These are phyloP conservation scores for Spirogloea muscicola DNA, from an alignment of 139 green algal genomes.

Conservation along the genomic window DNA sequence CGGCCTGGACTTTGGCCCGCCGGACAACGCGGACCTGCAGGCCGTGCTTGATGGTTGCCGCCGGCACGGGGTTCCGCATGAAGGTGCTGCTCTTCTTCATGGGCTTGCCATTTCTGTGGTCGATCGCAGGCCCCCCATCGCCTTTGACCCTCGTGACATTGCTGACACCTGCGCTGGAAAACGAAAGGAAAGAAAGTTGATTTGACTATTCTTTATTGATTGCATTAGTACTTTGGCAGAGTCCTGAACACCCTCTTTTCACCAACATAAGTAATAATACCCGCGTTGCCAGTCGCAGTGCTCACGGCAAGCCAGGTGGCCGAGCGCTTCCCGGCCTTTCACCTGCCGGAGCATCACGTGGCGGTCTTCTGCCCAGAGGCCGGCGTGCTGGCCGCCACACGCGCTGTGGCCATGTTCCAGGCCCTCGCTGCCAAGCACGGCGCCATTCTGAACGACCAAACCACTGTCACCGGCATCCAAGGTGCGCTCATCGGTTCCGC, in stretches of 20 bases:
- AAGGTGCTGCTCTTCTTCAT: no score
- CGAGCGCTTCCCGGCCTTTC: slow-evolving; percentile 9
- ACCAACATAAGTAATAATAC: not conserved
- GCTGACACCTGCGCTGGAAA: no score
- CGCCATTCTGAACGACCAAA: slow-evolving; percentile 13
- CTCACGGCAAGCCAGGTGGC: slow-evolving; percentile 9
- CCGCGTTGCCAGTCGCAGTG: not conserved
- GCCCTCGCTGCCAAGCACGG: slow-evolving; percentile 31
- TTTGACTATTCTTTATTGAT: not conserved
- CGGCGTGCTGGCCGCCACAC: slow-evolving; percentile 31
- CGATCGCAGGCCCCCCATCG: no score
- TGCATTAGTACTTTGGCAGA: no score
- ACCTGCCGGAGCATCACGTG: slow-evolving; percentile 22
- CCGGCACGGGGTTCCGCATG: slow-evolving; percentile 9
- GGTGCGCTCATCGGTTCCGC: no score
- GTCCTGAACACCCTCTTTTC: no score
- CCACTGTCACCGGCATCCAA: slow-evolving; percentile 1
- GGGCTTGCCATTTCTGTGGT: no score
- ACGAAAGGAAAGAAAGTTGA: not conserved
- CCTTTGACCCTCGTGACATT: no score
- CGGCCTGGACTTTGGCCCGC: slow-evolving; percentile 29
- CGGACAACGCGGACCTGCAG: slow-evolving; percentile 28
- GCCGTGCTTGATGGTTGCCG: slow-evolving; percentile 3
- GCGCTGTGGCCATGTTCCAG: slow-evolving; percentile 36
- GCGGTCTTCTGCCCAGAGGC: slow-evolving; percentile 30